These are phyloP conservation scores for Vitis hybrid DNA, from an alignment of 177 flowering plant species.

Conservation along the genomic window DNA sequence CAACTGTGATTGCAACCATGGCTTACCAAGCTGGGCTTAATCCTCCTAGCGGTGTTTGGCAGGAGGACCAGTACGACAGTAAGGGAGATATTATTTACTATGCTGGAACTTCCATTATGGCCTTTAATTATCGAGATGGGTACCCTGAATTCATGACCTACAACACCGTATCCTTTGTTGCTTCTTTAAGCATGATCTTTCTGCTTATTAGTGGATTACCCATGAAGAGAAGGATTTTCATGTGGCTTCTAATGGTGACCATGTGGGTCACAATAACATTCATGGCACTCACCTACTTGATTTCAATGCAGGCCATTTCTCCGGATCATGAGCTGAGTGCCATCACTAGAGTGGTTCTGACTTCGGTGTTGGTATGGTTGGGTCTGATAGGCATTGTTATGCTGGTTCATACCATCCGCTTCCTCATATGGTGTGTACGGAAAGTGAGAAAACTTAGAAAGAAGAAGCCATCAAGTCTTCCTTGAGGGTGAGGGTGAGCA, in stretches of 20 bases:
- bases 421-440: background rate
- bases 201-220: background rate
- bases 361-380: background rate
- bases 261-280: background rate
- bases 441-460: background rate
- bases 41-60: background rate
- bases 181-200: background rate
- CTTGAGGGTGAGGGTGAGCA: background rate
- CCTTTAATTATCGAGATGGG: background rate
- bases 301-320: background rate
- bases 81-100: background rate
- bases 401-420: background rate
- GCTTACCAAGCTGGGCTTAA: background rate
- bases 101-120: constrained; percentile 2
- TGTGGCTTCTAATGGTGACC: background rate
- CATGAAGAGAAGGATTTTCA: background rate
- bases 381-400: background rate
- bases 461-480: background rate
- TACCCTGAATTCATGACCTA: background rate
- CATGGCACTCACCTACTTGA: background rate
- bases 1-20: background rate
- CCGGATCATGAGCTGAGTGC: background rate
- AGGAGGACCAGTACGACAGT: too few relatives aligned
- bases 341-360: too few relatives aligned
- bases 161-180: background rate